Evolutionary conservation across 805 yeast species (phyloP), one percentile per base, ranked within the genome.

Genomic region (Kazachstania bromeliacearum): DNA sequence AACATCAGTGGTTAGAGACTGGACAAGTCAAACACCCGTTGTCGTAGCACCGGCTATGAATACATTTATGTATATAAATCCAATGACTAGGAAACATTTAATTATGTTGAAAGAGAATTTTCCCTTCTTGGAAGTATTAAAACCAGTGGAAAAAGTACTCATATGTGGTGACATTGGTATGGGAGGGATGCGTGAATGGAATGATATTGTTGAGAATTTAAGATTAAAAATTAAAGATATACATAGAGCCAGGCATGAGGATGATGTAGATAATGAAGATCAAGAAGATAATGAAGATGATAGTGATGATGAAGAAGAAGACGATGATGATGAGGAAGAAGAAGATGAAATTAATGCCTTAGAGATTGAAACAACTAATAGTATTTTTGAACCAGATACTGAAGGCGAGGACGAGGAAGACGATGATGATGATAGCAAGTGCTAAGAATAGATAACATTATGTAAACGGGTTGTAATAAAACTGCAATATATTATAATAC

Each of bases 101-200:
- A 62, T 64, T 15, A 62, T 77, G 30, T 58, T 83, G 14, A 62
- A 67, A 6, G 88, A 81, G 45, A 85, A 78, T 46, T 78, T 79
- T 64, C 83, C 87, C 5, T 79, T 75, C 72, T 70, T 81, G 36
- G 82, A 79, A 40, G 70, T 83, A 14, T 60, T 83, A 51, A 79
- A 75, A 51, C 94, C 94, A 0, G 85, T 81, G 16, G 94, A 83
- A 48, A 83, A 83, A 53, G 87, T 83, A 45, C 68, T 64, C 63
- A 81, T 60, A 14, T 82, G 85, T 63, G 94, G 94, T 49, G 94
- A 83, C 53, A 81, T 83, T 43, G 92, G 92, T 10, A 81, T 83
- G 92, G 94, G 94, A 30, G 94, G 94, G 22, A 83, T 83, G 94
- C 72, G 85, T 68, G 92, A 82, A 51, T 82, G 85, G 81, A 76